Evolutionary conservation across 31 red algal species (phyloP), one percentile per base, ranked within the genome.

Genomic region (Odonthalia washingtoniensis): DNA sequence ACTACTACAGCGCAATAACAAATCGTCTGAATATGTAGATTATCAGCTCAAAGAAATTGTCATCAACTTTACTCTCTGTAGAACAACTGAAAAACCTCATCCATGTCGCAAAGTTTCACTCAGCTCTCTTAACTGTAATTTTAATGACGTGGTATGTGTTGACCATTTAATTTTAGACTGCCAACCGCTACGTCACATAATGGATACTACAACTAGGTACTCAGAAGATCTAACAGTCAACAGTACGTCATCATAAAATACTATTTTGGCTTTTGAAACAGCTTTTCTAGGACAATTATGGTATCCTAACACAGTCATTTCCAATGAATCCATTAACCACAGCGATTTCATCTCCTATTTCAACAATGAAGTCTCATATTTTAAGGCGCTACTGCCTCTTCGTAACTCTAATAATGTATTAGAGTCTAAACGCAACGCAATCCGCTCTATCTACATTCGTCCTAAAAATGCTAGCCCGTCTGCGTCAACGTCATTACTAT

Each of bases 1-100:
- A 35, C 40, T 85, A 0, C 44, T 85, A 5, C 27, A 73, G 44
- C n/a, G 84, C 5, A 78, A 88, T 43, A 78, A 66, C n/a, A 3
- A 78, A 0, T 88, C 73, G 84, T 53, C 18, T 43, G 37, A n/a
- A 26, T 0, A 77, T 24, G 74, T 67, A 17, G 40, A 35, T 16
- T 40, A 88, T 31, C 66, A 88, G 0, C 61, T 88, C 18, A 39
- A 0, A 27, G 21, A 63, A 26, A 1, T 40, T 31, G 5, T 67
- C 4, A 53, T 65, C 14, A 35, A 27, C 4, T 88, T 72, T 67
- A 27, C 52, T 6, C 36, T 17, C 9, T 88, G 73, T 81, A 9
- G 5, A 33, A 68, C 60, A 33, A 67, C 78, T 9, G 78, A 14
- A 24, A 33, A 32, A 9, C 78, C 78, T 21, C 9, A 81, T 26